Base-by-base conservation (phyloP, 2,329 filamentous ascomycete species). In the Aspergillus arachidicola region DNA sequence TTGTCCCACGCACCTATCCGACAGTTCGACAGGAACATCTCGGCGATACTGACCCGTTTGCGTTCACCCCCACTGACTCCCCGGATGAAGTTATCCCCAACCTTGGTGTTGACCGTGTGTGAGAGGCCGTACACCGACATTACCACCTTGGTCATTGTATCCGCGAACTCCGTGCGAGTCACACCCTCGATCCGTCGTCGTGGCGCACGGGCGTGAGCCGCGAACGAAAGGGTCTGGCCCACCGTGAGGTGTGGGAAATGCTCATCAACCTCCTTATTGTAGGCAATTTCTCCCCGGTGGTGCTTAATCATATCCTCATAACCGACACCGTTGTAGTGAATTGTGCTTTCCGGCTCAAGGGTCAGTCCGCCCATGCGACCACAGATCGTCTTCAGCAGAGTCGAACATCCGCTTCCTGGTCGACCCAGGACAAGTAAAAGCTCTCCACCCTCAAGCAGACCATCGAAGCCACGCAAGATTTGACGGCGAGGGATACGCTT, bases 371-470 rank as follows among this genome's bases (percentile, higher is more conserved):
- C 28, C 48, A 30, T 79, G 59, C 86, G 83, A 69, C 92, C 92
- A 57, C 88, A 83, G 5, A 93, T 81, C 68, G 90, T 82, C 70
- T 90, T 92, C 53, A 93, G 80, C 16, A 93, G 81, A 0, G 89
- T 90, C 0, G 89, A 91, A 73, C 90, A 93, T 36, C 89, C 89
- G 4, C 87, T 83, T 0, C 89, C 90, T 0, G 90, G 89, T 1
- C 88, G 82, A 4, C 90, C 90, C 0, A 92, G 80, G 0, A 92
- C 89, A 0, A 91, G 78, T 0, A 91, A 76, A 89, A 91, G 91
- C 75, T 91, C 89, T 21, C 89, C 90, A 0, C 89, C 89, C 72
- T 88, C 88, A 57, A 92, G 30, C 32, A 38, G 21, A 38, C 51
- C 51, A 32, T 51, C 48, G 21, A 51, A 51, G 7, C 28, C 26